These are phyloP conservation scores for Yarrowia alimentaria DNA, from an alignment of 805 yeast genomes.

Conservation along the genomic window DNA sequence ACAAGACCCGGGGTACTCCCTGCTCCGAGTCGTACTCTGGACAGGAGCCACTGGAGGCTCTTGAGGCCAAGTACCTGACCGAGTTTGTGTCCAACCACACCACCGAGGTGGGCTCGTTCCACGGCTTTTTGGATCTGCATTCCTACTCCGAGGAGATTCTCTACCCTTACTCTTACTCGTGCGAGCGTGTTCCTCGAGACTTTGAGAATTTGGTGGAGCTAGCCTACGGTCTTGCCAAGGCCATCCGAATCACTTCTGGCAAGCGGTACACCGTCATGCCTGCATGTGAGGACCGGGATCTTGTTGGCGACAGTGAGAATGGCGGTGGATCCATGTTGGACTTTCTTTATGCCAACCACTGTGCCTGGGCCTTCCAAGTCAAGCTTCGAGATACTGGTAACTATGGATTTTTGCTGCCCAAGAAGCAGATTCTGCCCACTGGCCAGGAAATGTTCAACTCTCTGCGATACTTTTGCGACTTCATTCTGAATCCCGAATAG, in stretches of 20 bases:
- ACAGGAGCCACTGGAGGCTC: conserved; percentile 63
- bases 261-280: conserved; percentile 66
- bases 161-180: conserved; percentile 80
- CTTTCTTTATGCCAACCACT: conserved; percentile 78
- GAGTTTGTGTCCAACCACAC: conserved; percentile 31
- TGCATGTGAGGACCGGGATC: conserved; percentile 62
- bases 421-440: conserved; percentile 67
- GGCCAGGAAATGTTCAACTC: conserved; percentile 72
- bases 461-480: conserved; percentile 61
- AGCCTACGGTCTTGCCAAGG: conserved; percentile 75
- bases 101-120: conserved; percentile 42
- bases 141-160: conserved; percentile 81
- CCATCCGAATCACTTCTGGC: conserved; percentile 63
- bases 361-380: conserved; percentile 80
- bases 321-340: conserved; percentile 79
- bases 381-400: conserved; percentile 79
- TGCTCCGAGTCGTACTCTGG: conserved; percentile 87
- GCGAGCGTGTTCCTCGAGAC: conserved; percentile 71
- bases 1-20: conserved; percentile 44
- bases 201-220: conserved; percentile 76
- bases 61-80: conserved; percentile 46
- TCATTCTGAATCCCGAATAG: conserved; percentile 36
- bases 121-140: conserved; percentile 80
- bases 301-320: conserved; percentile 61
- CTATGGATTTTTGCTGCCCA: conserved; percentile 78